Evolutionary conservation across 1,139 yeast species (phyloP).

Genomic region (Tardiomyces blankii): DNA sequence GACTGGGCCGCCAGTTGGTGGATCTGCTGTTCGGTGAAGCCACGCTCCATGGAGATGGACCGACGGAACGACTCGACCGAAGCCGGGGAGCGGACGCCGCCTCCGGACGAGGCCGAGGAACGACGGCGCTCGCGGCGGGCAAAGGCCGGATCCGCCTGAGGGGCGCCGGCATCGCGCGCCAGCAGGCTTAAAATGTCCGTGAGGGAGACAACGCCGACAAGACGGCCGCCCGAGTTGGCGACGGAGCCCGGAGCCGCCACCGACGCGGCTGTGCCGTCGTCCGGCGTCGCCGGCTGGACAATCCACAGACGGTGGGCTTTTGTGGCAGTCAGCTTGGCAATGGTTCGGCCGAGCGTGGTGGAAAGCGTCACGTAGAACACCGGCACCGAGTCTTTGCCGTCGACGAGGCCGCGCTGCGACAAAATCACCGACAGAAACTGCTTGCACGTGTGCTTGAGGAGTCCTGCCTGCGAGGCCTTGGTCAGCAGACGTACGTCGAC

Average conservation of each 20-base stretch:
- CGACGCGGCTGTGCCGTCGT: conserved; percentile 10
- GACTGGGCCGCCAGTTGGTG: too few relatives aligned
- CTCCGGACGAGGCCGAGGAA: conserved; percentile 6
- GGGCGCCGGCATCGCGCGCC: conserved; percentile 58
- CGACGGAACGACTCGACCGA: conserved; percentile 1
- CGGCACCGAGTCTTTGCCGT: conserved; percentile 94
- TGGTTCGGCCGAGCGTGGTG: conserved; percentile 74
- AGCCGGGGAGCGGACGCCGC: conserved; percentile 11
- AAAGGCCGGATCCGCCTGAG: conserved; percentile 63
- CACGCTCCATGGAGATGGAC: neutral
- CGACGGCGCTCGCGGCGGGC: conserved; percentile 80
- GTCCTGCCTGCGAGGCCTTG: conserved; percentile 67
- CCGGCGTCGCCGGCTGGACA: conserved; percentile 42
- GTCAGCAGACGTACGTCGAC: conserved; percentile 88
- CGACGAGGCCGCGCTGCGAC: conserved; percentile 79
- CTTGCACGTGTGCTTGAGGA: conserved; percentile 70
- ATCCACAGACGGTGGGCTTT: conserved; percentile 91
- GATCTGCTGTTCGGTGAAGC: neutral
- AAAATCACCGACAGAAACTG: conserved; percentile 81
- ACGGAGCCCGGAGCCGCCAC: conserved; percentile 16
- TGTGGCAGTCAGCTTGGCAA: conserved; percentile 93
- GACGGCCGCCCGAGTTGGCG: conserved; percentile 40
- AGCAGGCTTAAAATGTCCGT: conserved; percentile 79
- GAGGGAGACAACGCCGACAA: conserved; percentile 81
- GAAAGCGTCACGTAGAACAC: conserved; percentile 81